Conservation (phyloP, 2,329 filamentous ascomycete species). For the Trichophyton simii region DNA sequence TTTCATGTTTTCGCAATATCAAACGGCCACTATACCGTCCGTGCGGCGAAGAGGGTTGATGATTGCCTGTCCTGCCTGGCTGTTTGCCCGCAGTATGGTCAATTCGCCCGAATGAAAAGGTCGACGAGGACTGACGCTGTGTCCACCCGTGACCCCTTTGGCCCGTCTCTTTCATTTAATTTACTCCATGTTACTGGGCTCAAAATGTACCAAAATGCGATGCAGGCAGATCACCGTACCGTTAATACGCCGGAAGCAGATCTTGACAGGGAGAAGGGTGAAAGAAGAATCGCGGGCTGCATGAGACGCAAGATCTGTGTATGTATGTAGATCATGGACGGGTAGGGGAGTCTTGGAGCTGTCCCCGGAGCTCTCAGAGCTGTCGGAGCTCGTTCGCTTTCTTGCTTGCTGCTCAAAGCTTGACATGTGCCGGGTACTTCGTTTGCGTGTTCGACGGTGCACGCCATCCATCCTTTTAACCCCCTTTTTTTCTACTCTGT, state of each 20-base stretch:
- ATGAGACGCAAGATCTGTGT: neutral
- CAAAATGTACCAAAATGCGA: neutral
- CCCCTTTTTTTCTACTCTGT: neutral
- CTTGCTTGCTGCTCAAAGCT: neutral
- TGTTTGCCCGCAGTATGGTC: neutral
- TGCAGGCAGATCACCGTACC: neutral
- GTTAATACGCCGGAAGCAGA: neutral
- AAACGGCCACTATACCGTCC: neutral
- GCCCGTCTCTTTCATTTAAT: slow-evolving; percentile 3
- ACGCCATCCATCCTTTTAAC: no score
- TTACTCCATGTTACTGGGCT: neutral
- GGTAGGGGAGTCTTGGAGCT: neutral
- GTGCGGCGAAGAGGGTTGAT: neutral
- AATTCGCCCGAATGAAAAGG: neutral
- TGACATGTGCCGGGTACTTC: neutral
- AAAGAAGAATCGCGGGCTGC: neutral
- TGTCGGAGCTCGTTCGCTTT: no score
- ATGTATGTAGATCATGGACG: neutral
- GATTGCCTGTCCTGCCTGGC: neutral
- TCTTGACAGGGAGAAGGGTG: neutral
- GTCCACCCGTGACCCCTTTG: neutral
- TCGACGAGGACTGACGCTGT: neutral
- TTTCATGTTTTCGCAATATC: neutral
- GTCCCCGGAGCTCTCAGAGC: neutral
- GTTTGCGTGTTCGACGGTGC: neutral